Evolutionary conservation across 805 yeast genomes (phyloP).

Genomic region (Hagleromyces aurorensis): DNA sequence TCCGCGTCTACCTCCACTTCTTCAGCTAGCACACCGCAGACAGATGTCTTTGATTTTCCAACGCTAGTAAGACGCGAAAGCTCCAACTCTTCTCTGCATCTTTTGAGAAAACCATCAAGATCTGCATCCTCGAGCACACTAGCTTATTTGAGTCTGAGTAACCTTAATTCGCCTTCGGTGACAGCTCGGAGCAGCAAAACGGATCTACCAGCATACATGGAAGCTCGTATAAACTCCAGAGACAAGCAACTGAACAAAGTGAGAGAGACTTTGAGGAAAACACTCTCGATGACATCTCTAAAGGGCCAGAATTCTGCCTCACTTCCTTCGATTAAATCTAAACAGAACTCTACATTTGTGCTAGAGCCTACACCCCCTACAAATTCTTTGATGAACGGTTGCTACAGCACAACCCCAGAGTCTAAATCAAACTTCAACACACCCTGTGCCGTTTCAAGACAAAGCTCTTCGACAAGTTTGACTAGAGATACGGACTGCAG

Average conservation of each 20-base stretch:
- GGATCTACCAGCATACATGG: constrained; percentile 5
- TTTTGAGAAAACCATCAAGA: constrained; percentile 18
- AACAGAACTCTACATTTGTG: constrained; percentile 24
- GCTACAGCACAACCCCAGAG: constrained; percentile 27
- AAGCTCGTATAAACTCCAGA: constrained; percentile 7
- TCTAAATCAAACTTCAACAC: constrained; percentile 23
- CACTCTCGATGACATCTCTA: constrained; percentile 18
- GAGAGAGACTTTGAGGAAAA: constrained; percentile 22
- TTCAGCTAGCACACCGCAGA: constrained; percentile 1
- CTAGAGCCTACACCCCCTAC: constrained; percentile 27
- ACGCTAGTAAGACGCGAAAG: constrained; percentile 11
- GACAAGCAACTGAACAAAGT: constrained; percentile 12
- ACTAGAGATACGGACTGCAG: not conserved
- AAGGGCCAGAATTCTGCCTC: constrained; percentile 6
- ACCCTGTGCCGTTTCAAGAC: constrained; percentile 25
- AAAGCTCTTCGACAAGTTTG: constrained; percentile 13
- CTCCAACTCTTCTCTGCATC: constrained; percentile 20
- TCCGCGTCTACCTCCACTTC: constrained; percentile 5
- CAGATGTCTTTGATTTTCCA: constrained; percentile 4
- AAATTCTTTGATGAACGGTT: constrained; percentile 28
- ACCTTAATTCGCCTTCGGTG: constrained; percentile 3
- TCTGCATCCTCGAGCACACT: constrained; percentile 10
- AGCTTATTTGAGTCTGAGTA: constrained; percentile 5
- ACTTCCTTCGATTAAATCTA: constrained; percentile 5
- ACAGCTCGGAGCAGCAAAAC: constrained; percentile 6